Evolutionary conservation across 179 eudicot genomes (phyloP), one percentile per base, ranked within the genome.

Genomic region (Spergularia azorica): DNA sequence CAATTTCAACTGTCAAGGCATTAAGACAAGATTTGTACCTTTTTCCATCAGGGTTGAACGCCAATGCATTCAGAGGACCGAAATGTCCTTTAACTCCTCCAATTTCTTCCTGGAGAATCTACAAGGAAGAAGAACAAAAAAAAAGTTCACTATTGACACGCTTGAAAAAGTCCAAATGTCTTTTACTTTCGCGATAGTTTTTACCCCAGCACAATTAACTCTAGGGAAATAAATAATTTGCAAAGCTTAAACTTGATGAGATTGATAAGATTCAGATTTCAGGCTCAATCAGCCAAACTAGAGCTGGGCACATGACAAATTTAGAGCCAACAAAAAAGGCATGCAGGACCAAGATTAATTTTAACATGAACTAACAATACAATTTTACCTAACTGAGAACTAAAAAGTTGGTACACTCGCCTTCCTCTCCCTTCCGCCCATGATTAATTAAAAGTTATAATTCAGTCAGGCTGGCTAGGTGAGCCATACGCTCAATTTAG

Each of bases 61-160:
- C 97, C 84, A 95, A 80, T 63, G 98, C 98, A 84, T 95, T 95
- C 13, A 95, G 89, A 17, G 98, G 98, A 67, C 98, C 97, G 58
- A 95, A 95, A 77, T 95, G 98, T 55, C 97, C 98, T 85, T 91
- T 95, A 13, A 95, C 97, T 8, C 97, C 97, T 61, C 98, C 98
- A 41, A 95, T 91, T 82, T 93, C 96, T 84, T 85, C 90, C 70
- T 80, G 76, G 17, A 92, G 92, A 79, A 95, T 87, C 98, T 95
- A 77, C 60, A 82, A 38, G 73, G 21, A 63, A 46, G 73, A 52
- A 13, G 10, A 51, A 58, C 71, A 38, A 20, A 14, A 21, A 26
- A 16, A 26, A 16, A 51, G 46, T 50, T 32, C 14, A 36, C 51
- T 18, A 0, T 1, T 10, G 20, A 5, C 21, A 65, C 16, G 14